Evolutionary conservation across 1,284 basidiomycete species (phyloP), one percentile per base, ranked within the genome.

Genomic region (Malassezia furfur): DNA sequence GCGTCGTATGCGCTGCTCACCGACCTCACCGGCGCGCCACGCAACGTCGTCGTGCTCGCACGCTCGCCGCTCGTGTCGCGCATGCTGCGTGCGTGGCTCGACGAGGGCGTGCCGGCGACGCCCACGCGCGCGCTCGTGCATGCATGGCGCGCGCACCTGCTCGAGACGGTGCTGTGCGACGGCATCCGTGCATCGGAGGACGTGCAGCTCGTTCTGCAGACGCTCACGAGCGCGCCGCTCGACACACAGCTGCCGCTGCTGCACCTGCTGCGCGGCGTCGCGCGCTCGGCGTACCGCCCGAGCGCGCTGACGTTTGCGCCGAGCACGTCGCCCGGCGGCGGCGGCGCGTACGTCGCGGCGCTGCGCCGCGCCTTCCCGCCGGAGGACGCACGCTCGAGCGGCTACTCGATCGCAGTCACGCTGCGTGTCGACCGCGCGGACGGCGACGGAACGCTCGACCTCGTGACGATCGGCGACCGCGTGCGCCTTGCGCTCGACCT

Each of bases 311-410:
- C 49, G 8, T 64, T 71, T 52, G 57, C 50, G 41, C 55, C 63
- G 50, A 48, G 50, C 12, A 53, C 50, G 9, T n/a, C 14, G 7
- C n/a, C 34, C 5, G 25, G 22, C 8, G 25, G 40, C 14, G 37
- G 35, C 34, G 35, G 41, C 6, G 52, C 21, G 5, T 30, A n/a
- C 8, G 28, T 25, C n/a, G 30, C 57, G 55, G 19, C 59, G 30
- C 49, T 72, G 11, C 53, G 54, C 6, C 57, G 64, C 2, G 65
- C 66, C 4, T 72, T 72, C 47, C 70, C 70, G 3, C 63, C 65
- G 9, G 25, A 38, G 6, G 17, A 44, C 0, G 1, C 61, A 0
- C 21, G 48, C 2, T 62, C 65, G 1, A 50, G 45, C 11, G 68
- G 70, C 17, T 69, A 62, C 32, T 61, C 65, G 10, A 61, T 70